Evolutionary conservation across 441 rosid species (phyloP).

Genomic region (Jatropha multifida): DNA sequence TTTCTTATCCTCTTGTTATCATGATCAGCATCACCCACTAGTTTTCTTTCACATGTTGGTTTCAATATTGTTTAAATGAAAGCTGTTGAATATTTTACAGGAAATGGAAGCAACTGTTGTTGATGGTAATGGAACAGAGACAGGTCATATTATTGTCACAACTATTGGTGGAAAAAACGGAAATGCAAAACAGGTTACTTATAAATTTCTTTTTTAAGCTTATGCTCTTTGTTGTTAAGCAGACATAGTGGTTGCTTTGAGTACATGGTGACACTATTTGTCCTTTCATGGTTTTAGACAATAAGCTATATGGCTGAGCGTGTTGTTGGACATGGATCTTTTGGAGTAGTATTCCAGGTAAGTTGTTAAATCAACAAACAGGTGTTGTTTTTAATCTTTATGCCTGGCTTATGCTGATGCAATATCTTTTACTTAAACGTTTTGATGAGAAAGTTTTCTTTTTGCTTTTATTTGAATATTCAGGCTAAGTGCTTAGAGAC

Average conservation of each 20-base stretch:
- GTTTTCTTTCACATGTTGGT: slow-evolving; percentile 3
- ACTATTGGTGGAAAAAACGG: slow-evolving; percentile 71
- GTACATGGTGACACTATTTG: slow-evolving; percentile 9
- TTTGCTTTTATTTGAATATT: slow-evolving; percentile 12
- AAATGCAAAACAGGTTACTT: slow-evolving; percentile 63
- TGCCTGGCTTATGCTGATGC: not conserved
- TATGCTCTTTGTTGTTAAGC: not conserved
- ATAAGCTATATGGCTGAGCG: slow-evolving; percentile 85
- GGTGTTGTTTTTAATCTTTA: slow-evolving; percentile 6
- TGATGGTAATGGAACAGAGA: slow-evolving; percentile 63
- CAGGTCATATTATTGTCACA: slow-evolving; percentile 71
- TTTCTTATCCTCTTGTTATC: not conserved
- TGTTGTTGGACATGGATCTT: slow-evolving; percentile 71
- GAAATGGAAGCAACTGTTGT: slow-evolving; percentile 65
- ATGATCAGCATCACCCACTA: not conserved
- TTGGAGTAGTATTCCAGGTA: slow-evolving; percentile 77
- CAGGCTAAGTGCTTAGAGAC: slow-evolving; percentile 76
- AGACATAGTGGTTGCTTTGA: not conserved
- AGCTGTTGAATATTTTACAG: slow-evolving; percentile 31
- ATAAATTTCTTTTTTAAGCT: not conserved
- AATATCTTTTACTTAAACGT: not conserved
- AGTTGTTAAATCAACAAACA: not conserved
- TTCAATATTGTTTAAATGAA: slow-evolving; percentile 8
- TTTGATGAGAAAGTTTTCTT: not conserved
- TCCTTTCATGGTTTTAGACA: slow-evolving; percentile 40